These are phyloP conservation scores for Strobilomyces echinocephalus DNA, from an alignment of 768 basidiomycete genomes.

Conservation along the genomic window DNA sequence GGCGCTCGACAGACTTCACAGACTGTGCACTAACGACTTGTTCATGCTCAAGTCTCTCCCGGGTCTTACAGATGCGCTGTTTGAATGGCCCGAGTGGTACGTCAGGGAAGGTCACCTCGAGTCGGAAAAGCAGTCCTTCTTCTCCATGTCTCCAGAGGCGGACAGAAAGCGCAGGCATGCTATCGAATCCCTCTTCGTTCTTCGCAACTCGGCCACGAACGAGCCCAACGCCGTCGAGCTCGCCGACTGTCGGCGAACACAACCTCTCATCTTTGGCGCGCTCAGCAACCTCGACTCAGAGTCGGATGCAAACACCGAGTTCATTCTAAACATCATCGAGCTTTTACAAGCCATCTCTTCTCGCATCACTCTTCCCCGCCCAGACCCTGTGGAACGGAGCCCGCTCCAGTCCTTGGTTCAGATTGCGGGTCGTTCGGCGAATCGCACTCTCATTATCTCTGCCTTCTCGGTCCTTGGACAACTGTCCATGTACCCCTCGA, in stretches of 20 bases:
- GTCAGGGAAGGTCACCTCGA: conserved; percentile 53
- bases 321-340: conserved; percentile 67
- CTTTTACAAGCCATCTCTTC: conserved; percentile 59
- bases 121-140: conserved; percentile 44
- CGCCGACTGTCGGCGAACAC: conserved; percentile 52
- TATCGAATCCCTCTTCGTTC: conserved; percentile 77
- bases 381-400: conserved; percentile 36
- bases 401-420: conserved; percentile 55
- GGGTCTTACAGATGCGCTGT: conserved; percentile 76
- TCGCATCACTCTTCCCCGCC: conserved; percentile 36
- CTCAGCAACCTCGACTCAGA: conserved; percentile 57
- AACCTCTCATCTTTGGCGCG: conserved; percentile 60
- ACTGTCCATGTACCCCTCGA: conserved; percentile 58
- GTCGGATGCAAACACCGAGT: conserved; percentile 67
- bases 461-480: conserved; percentile 56
- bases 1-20: conserved; percentile 83
- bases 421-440: conserved; percentile 54
- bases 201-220: conserved; percentile 79
- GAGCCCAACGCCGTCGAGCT: conserved; percentile 64
- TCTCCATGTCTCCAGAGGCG: conserved; percentile 49
- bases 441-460: conserved; percentile 72
- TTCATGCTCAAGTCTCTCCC: conserved; percentile 70
- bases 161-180: conserved; percentile 65
- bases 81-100: conserved; percentile 89
- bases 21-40: conserved; percentile 73